Conservation (phyloP, 2,329 filamentous ascomycete genomes). For the Thielaviopsis euricoi region DNA sequence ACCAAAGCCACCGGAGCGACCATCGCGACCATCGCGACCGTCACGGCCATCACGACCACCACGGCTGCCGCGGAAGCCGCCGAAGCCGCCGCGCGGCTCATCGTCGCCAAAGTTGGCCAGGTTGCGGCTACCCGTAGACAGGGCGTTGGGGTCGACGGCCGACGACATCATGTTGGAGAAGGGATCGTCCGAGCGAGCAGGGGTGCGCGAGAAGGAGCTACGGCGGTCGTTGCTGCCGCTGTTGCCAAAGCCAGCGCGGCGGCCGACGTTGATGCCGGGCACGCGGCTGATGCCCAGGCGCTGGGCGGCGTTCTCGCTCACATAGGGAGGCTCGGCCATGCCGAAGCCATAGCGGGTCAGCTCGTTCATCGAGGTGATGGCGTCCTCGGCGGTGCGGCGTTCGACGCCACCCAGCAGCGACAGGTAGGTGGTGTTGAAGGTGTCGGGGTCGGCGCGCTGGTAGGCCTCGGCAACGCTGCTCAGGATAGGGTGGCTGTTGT, state of each 20-base stretch:
- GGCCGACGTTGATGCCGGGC: conserved; percentile 21
- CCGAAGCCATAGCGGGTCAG: conserved; percentile 36
- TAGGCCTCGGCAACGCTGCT: conserved; percentile 19
- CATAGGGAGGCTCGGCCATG: conserved; percentile 29
- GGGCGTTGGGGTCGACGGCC: conserved; percentile 7
- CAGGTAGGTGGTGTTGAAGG: conserved; percentile 31
- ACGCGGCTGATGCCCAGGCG: conserved; percentile 20
- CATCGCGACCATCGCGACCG: conserved; percentile 11
- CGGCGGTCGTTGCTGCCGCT: conserved; percentile 11
- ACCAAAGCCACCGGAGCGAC: conserved; percentile 5
- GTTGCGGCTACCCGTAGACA: background rate
- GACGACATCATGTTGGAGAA: conserved; percentile 7
- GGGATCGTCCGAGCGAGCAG: background rate
- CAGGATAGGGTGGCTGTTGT: conserved; percentile 21
- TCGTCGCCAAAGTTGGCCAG: conserved; percentile 9
- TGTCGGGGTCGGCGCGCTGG: conserved; percentile 19
- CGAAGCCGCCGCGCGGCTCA: conserved; percentile 6
- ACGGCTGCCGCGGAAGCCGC: conserved; percentile 10
- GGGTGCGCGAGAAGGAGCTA: background rate
- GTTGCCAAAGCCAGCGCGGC: background rate
- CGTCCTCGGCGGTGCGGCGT: conserved; percentile 21
- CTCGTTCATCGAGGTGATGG: conserved; percentile 36
- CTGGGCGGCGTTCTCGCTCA: conserved; percentile 16
- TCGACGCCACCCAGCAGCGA: conserved; percentile 37
- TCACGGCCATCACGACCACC: conserved; percentile 12